Evolutionary conservation across 768 basidiomycete genomes (phyloP).

Genomic region (Kondoa malvinella): DNA sequence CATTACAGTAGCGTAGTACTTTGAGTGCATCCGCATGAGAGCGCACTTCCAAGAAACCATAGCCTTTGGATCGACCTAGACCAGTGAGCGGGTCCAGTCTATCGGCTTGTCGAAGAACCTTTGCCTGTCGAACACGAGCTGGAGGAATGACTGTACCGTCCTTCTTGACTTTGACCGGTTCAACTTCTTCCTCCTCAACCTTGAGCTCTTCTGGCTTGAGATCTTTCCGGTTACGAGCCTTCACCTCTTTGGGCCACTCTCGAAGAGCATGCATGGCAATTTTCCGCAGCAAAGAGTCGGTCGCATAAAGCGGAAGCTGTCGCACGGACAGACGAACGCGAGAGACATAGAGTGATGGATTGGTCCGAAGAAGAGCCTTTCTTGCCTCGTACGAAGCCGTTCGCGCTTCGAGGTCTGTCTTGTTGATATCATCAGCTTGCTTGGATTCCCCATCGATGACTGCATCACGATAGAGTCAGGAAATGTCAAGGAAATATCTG

Average conservation of each 20-base stretch:
- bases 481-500: neutral
- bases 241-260: conserved; percentile 63
- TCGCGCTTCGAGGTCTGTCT: conserved; percentile 69
- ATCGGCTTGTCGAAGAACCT: conserved; percentile 76
- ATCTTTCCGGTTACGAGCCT: conserved; percentile 41
- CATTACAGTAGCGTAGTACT: conserved; percentile 85
- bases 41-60: conserved; percentile 84
- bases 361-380: conserved; percentile 61
- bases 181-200: conserved; percentile 27
- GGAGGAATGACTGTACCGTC: conserved; percentile 33
- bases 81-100: conserved; percentile 76
- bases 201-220: conserved; percentile 55
- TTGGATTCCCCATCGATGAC: conserved; percentile 81
- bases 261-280: conserved; percentile 65
- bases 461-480: conserved; percentile 29
- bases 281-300: conserved; percentile 74
- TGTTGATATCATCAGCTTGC: conserved; percentile 51
- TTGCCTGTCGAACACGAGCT: conserved; percentile 63
- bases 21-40: conserved; percentile 77
- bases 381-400: conserved; percentile 71
- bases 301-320: conserved; percentile 75
- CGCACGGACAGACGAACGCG: conserved; percentile 85
- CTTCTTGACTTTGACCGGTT: conserved; percentile 29
- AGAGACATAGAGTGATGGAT: conserved; percentile 86
- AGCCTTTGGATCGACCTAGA: conserved; percentile 76